Base-by-base conservation (phyloP, 768 basidiomycete species). In the Xerocomellus amylosporus region DNA sequence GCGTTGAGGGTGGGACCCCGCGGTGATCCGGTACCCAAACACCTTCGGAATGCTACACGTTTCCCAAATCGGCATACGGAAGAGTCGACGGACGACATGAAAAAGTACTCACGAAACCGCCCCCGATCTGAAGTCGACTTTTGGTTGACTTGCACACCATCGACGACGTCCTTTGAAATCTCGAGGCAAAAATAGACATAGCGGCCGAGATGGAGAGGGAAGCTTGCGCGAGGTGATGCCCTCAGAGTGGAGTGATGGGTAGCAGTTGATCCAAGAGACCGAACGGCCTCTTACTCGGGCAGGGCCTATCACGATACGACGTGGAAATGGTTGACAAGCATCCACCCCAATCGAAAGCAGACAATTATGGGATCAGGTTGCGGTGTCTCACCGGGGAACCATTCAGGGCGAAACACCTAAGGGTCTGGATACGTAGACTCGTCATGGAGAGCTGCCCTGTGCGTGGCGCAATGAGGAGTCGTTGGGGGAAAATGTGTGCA, bases 401-500 rank as follows among this genome's bases (percentile, higher is more conserved):
- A 64, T 33, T 75, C 75, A 9, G 75, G 74, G 3, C 56, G 60
- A 51, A 75, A 75, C 2, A 40, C 53, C n/a, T n/a, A 0, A 2
- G 75, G 73, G 40, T 73, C 63, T 7, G 66, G 63, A 50, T 76
- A 75, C 6, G 43, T 66, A 8, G 72, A 64, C 3, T 75, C 74
- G 62, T 86, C 78, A 45, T 79, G 78, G 1, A 81, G 67, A 66
- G 85, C 78, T 17, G 66, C 70, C 83, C 84, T 83, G 50, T 40
- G 22, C 1, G 22, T 9, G 12, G 4, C 28, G n/a, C 22, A 45
- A 15, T 26, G 24, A 2, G 4, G 8, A 13, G 24, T 4, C 12
- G 5, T 34, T n/a, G 22, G 22, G 1, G 19, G 38, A 1, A 1
- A 39, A 39, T 36, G 22, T 10, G 13, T 14, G 7, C 68, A 53